Base-by-base conservation (phyloP, 139 green algal species). In the Eudorina sp. region DNA sequence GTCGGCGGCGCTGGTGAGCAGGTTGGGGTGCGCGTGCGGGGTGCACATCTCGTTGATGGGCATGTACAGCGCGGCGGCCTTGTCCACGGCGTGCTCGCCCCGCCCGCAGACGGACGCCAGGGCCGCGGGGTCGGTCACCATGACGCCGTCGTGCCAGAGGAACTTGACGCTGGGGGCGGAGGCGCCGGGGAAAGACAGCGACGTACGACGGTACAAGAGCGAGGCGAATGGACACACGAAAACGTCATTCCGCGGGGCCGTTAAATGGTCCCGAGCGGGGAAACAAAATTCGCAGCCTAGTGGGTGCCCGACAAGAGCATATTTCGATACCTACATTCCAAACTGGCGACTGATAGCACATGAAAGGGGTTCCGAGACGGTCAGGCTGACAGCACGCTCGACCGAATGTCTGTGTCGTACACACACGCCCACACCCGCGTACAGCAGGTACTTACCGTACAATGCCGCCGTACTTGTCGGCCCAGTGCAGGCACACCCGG, bases 1-100 rank as follows among this genome's bases (percentile, higher is more conserved):
- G 77, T 94, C 92, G 3, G 91, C 90, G 25, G 72, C 40, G 40
- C 86, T 88, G 38, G 93, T 95, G 1, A 95, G 93, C 73, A 95
- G 75, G 89, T 95, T 95, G 76, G 91, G 51, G 38, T 91, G 55
- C 19, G 60, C 83, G 60, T 89, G 69, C 0, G 90, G 87, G 29
- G 73, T 58, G 70, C 89, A 92, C 93, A 95, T 95, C 46, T 27
- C 19, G 53, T 90, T 94, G 68, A 92, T 88, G 38, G 83, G 77
- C 14, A 21, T 38, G 85, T 92, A 94, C 38, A 85, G 40, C 25
- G 48, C 45, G 11, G 80, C 64, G 0, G 89, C 86, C 83, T 94
- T 95, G 82, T 95, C 93, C 64, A 92, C 34, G 18, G 88, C 91
- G 23, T 83, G 90, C 45, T 90, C 88, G 4, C 91, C 91, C 7